Percentiles rank a stretch among this genome's conserved stretches.
Conservation (phyloP, 805 yeast species). For the Sugiyamaella qingdaonensis region DNA sequence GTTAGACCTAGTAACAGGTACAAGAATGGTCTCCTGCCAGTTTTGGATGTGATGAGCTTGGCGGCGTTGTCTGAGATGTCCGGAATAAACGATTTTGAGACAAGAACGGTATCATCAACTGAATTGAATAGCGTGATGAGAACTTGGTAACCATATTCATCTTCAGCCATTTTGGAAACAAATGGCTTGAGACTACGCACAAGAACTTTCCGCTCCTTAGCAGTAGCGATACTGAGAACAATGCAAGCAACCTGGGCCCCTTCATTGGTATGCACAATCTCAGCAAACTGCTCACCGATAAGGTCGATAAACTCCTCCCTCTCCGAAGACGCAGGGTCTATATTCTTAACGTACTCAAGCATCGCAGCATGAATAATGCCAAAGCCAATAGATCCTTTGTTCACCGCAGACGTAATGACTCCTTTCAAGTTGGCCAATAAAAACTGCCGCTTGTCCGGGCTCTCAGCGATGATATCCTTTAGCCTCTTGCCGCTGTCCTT, state of each 20-base stretch:
- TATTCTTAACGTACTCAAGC: slow-evolving; percentile 77
- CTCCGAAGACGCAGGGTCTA: slow-evolving; percentile 53
- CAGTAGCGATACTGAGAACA: slow-evolving; percentile 74
- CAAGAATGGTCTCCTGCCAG: slow-evolving; percentile 82
- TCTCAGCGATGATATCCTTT: slow-evolving; percentile 59
- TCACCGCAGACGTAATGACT: slow-evolving; percentile 85
- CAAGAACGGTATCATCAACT: slow-evolving; percentile 88
- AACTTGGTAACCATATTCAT: slow-evolving; percentile 83
- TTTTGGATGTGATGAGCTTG: slow-evolving; percentile 62
- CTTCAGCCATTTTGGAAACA: slow-evolving; percentile 68
- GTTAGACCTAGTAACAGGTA: slow-evolving; percentile 75
- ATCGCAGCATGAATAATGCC: slow-evolving; percentile 94
- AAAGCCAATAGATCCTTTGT: slow-evolving; percentile 94
- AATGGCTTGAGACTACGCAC: slow-evolving; percentile 71
- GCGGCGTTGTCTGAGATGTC: slow-evolving; percentile 49
- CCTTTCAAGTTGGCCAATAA: slow-evolving; percentile 72
- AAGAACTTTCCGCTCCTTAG: slow-evolving; percentile 85
- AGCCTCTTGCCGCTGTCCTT: slow-evolving; percentile 59
- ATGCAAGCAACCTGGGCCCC: slow-evolving; percentile 89
- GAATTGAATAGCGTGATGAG: slow-evolving; percentile 74
- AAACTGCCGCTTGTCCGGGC: slow-evolving; percentile 72
- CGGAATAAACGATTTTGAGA: slow-evolving; percentile 63
- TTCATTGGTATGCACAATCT: slow-evolving; percentile 90
- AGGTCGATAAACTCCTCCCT: slow-evolving; percentile 78
- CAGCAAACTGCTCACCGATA: slow-evolving; percentile 84